These are phyloP conservation scores for Oxyria digyna DNA, from an alignment of 148 eudicot species.

Conservation along the genomic window DNA sequence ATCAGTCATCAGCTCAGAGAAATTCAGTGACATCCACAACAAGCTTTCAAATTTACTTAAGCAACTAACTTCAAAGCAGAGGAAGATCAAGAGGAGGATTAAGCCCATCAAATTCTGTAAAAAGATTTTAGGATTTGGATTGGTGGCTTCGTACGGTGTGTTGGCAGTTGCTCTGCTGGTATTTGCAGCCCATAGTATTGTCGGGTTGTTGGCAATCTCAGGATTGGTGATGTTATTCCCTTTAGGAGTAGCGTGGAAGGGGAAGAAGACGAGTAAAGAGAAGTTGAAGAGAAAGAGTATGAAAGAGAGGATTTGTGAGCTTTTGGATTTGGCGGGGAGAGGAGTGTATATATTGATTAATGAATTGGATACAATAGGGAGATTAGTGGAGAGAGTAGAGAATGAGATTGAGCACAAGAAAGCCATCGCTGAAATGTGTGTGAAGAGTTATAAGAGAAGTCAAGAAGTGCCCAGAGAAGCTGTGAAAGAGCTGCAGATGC, in stretches of 20 bases:
- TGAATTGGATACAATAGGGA: constrained; percentile 59
- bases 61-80: constrained; percentile 26
- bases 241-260: constrained; percentile 13
- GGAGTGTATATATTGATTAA: constrained; percentile 53
- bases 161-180: constrained; percentile 27
- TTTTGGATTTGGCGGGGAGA: constrained; percentile 60
- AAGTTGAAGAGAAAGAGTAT: constrained; percentile 9
- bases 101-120: constrained; percentile 29
- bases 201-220: constrained; percentile 41
- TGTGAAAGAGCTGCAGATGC: constrained; percentile 33
- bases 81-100: constrained; percentile 23
- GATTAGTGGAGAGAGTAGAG: constrained; percentile 45
- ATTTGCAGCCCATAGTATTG: constrained; percentile 34
- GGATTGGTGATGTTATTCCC: constrained; percentile 23
- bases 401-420: constrained; percentile 61
- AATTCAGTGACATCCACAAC: constrained; percentile 25
- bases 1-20: constrained; percentile 14
- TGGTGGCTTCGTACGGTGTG: constrained; percentile 18
- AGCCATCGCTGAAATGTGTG: constrained; percentile 42
- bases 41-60: constrained; percentile 22
- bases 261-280: background rate
- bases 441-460: constrained; percentile 22
- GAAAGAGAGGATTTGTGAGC: constrained; percentile 19
- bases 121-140: constrained; percentile 18
- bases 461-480: constrained; percentile 48